These are phyloP conservation scores for Gynandropsis gynandra DNA, from an alignment of 345 rosid species.

Conservation along the genomic window DNA sequence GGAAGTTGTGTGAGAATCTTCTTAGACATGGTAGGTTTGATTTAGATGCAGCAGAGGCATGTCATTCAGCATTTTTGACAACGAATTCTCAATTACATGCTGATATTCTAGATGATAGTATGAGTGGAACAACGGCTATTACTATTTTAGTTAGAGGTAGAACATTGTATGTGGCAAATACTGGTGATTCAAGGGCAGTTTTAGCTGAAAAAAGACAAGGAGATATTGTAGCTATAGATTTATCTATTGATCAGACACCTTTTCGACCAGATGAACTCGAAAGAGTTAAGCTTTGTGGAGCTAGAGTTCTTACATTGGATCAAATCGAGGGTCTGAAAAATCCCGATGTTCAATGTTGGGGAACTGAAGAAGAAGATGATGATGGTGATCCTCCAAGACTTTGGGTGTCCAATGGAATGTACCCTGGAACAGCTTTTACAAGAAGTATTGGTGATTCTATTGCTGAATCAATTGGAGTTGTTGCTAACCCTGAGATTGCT, in stretches of 20 bases:
- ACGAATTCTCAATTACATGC: conserved; percentile 74
- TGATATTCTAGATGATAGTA: conserved; percentile 72
- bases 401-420: conserved; percentile 95
- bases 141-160: conserved; percentile 85
- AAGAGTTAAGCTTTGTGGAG: conserved; percentile 85
- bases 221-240: conserved; percentile 78
- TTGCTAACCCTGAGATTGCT: conserved; percentile 89
- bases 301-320: conserved; percentile 90
- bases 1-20: conserved; percentile 76
- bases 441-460: conserved; percentile 92
- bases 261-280: conserved; percentile 79
- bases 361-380: conserved; percentile 88
- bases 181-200: conserved; percentile 93
- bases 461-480: conserved; percentile 94
- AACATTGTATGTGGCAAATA: conserved; percentile 69
- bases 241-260: conserved; percentile 90
- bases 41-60: conserved; percentile 70
- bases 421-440: conserved; percentile 96
- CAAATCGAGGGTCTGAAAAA: conserved; percentile 95
- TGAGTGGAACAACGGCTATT: conserved; percentile 96
- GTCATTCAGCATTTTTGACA: conserved; percentile 51
- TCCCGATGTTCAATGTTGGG: conserved; percentile 97
- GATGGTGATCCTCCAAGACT: conserved; percentile 98
- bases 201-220: conserved; percentile 68
- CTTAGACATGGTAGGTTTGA: conserved; percentile 52